A percentile compares a stretch with the other conserved stretches of the same genome.
Conservation (phyloP, 2,329 filamentous ascomycete genomes). For the Arthrobotrys iridis region DNA sequence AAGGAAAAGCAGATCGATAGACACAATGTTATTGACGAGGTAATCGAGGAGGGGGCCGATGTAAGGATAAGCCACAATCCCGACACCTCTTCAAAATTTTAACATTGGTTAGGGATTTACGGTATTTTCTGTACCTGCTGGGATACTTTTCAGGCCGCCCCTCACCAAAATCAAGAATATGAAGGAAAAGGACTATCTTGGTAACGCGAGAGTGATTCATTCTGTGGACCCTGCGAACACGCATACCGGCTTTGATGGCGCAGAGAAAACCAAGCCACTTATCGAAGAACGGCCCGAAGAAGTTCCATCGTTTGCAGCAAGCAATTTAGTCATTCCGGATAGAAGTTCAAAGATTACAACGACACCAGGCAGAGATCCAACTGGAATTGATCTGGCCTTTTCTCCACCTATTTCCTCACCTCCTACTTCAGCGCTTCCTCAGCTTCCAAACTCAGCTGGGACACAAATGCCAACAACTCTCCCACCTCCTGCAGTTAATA, state of each 20-base stretch:
- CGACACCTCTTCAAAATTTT: background rate
- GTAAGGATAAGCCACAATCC: slow-evolving; percentile 65
- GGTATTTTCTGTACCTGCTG: slow-evolving; percentile 98
- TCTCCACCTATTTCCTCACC: slow-evolving; percentile 39
- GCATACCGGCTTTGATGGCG: slow-evolving; percentile 82
- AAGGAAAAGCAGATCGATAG: slow-evolving; percentile 97
- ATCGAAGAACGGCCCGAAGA: slow-evolving; percentile 81
- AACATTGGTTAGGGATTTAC: slow-evolving; percentile 79
- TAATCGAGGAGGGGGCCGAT: slow-evolving; percentile 90
- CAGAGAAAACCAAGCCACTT: slow-evolving; percentile 75
- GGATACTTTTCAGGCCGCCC: slow-evolving; percentile 93
- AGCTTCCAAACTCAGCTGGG: background rate
- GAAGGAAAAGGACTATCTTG: slow-evolving; percentile 96
- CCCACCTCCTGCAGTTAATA: slow-evolving; percentile 63
- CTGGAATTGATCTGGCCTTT: slow-evolving; percentile 61
- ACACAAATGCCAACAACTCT: slow-evolving; percentile 86
- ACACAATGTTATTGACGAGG: slow-evolving; percentile 97
- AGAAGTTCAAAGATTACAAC: slow-evolving; percentile 62
- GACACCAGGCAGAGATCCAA: slow-evolving; percentile 62
- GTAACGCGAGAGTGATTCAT: slow-evolving; percentile 91
- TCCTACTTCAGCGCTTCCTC: slow-evolving; percentile 9
- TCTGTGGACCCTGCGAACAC: slow-evolving; percentile 82
- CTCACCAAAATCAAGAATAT: slow-evolving; percentile 98
- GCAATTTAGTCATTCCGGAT: slow-evolving; percentile 89
- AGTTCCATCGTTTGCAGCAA: slow-evolving; percentile 88